phyloP scores from a whole-genome alignment of 495 filamentous ascomycete genomes.

The Astrothelium macrocarpum region DNA sequence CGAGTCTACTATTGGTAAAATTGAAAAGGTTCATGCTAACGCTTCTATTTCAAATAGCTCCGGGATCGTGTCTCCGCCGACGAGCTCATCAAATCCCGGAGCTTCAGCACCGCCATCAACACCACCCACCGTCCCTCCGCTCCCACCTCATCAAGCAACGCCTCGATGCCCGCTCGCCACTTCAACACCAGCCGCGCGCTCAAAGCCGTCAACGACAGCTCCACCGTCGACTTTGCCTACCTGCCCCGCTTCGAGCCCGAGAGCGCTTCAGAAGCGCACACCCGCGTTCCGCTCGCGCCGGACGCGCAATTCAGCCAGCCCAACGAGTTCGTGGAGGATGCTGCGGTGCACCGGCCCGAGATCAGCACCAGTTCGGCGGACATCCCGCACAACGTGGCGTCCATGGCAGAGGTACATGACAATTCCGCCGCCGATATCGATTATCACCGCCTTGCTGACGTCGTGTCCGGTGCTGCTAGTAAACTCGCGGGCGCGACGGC shows the following conservation, averaged over 20 bases:
- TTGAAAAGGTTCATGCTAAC: slow-evolving; percentile 28
- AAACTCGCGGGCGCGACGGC: slow-evolving; percentile 24
- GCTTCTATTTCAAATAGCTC: slow-evolving; percentile 33
- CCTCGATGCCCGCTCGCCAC: slow-evolving; percentile 35
- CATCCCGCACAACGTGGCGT: slow-evolving; percentile 41
- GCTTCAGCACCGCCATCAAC: slow-evolving; percentile 46
- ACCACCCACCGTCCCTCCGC: slow-evolving; percentile 25
- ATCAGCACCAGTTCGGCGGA: slow-evolving; percentile 48
- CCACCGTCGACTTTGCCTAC: slow-evolving; percentile 56
- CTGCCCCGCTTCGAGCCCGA: slow-evolving; percentile 45
- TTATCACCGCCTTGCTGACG: slow-evolving; percentile 48
- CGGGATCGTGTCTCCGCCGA: slow-evolving; percentile 44
- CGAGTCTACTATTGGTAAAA: slow-evolving; percentile 31
- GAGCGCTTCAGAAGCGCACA: slow-evolving; percentile 4
- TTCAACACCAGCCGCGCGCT: slow-evolving; percentile 52
- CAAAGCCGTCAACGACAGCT: slow-evolving; percentile 47
- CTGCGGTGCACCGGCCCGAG: slow-evolving; percentile 29
- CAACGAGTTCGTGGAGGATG: slow-evolving; percentile 16
- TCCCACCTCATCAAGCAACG: slow-evolving; percentile 9
- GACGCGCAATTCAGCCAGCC: background rate
- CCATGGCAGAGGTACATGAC: slow-evolving; percentile 51
- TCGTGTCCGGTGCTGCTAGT: slow-evolving; percentile 30
- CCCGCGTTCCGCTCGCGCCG: background rate
- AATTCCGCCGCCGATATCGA: slow-evolving; percentile 48
- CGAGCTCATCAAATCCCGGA: slow-evolving; percentile 43